Base-by-base conservation (phyloP, 805 yeast genomes). In the Sugiyamaella chiloensis region DNA sequence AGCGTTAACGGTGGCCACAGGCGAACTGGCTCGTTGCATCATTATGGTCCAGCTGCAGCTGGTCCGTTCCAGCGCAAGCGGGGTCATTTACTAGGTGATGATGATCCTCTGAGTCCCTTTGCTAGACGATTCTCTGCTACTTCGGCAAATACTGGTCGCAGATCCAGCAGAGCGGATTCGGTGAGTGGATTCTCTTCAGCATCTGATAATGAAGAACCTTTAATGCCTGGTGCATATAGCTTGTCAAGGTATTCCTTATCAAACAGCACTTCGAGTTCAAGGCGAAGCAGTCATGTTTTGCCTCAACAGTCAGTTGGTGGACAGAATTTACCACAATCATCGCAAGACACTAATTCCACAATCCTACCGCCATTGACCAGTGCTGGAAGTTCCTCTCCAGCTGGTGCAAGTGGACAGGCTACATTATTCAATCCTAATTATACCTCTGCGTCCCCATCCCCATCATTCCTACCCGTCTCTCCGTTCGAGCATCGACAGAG, bases 151-250 rank as follows among this genome's bases (percentile, higher is more conserved):
- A 35, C 46, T n/a, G 44, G 40, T 9, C 44, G 35, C 17, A 40
- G 45, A 7, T 23, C 40, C n/a, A 37, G 48, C 11, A 50, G 62
- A 1, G 52, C 61, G 26, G 44, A 50, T 23, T 58, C 62, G 3
- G 54, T 59, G 12, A 51, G 60, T 19, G 60, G 61, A 5, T 41
- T 54, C 6, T 58, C 61, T 1, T 53, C 58, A 1, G 60, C 58
- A 7, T 53, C 58, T 2, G 62, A 58, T 40, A 58, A 46, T 12
- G 62, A 59, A 27, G 63, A 59, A 41, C 60, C 62, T 7, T 50
- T 59, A 16, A 29, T 35, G 42, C 44, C 40, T 32, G 50, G 36
- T 19, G 59, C 30, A 21, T 55, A 53, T 34, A 52, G 58, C 11
- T 48, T 59, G 30, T 48, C 55, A 42, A 54, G 59, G 39, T 59